A percentile compares a stretch with the other conserved stretches of the same genome.
These are phyloP conservation scores for Pleurotus platypus DNA, from an alignment of 768 basidiomycete species.

Conservation along the genomic window DNA sequence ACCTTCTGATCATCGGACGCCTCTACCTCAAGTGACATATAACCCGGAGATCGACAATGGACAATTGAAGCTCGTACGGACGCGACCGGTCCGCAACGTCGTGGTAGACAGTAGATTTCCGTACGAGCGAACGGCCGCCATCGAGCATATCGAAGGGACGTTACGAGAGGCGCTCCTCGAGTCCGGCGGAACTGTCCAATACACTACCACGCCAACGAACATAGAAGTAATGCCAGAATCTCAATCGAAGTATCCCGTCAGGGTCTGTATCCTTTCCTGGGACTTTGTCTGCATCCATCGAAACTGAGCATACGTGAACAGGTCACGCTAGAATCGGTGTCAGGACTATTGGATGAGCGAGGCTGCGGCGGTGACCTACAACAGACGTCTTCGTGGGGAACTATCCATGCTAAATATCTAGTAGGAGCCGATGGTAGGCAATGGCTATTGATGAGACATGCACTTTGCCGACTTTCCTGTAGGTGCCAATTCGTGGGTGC, in stretches of 20 bases:
- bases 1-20: not conserved
- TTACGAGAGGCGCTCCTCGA: not conserved
- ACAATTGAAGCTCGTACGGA: not conserved
- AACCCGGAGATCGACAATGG: not conserved
- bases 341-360: not conserved
- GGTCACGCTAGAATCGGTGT: not conserved
- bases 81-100: not conserved
- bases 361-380: not conserved
- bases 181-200: not conserved
- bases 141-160: slow-evolving; percentile 6
- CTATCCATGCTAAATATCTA: slow-evolving; percentile 17
- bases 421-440: slow-evolving; percentile 19
- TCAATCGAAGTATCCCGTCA: too few relatives aligned
- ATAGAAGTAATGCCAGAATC: too few relatives aligned
- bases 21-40: slow-evolving; percentile 6
- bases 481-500: slow-evolving; percentile 20
- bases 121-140: not conserved
- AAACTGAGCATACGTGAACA: not conserved
- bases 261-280: too few relatives aligned
- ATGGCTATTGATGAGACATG: too few relatives aligned
- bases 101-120: slow-evolving; percentile 2
- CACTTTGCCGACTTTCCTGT: too few relatives aligned
- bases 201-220: not conserved
- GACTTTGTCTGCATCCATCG: too few relatives aligned
- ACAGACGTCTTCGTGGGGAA: not conserved